phyloP scores from a whole-genome alignment of 2,329 filamentous ascomycete genomes.

The Phialemonium atrogriseum region DNA sequence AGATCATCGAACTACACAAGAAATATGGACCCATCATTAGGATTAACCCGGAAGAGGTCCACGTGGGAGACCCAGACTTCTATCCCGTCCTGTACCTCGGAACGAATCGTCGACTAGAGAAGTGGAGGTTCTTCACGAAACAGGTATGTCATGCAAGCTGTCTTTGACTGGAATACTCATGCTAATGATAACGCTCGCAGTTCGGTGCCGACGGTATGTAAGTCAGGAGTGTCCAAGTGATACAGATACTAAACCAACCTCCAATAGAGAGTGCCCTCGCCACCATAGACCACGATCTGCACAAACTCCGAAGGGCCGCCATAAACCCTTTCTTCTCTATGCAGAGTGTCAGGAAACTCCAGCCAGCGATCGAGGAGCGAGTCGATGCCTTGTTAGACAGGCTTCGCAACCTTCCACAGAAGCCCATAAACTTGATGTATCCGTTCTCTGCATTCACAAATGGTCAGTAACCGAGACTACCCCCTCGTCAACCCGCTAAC shows the following conservation, averaged over 20 bases:
- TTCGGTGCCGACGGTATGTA: conserved; percentile 8
- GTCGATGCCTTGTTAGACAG: conserved; percentile 12
- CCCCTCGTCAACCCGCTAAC: conserved; percentile 5
- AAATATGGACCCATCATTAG: conserved; percentile 26
- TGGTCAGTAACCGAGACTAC: neutral
- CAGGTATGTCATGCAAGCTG: too few species aligned
- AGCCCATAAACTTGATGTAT: conserved; percentile 7
- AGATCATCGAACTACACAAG: conserved; percentile 23
- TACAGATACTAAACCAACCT: too few species aligned
- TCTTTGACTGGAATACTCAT: too few species aligned
- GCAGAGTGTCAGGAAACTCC: conserved; percentile 9
- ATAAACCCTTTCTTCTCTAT: conserved; percentile 14
- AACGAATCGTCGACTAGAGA: conserved; percentile 8
- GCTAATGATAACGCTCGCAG: too few species aligned
- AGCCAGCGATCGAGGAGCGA: conserved; percentile 11
- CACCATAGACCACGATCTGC: conserved; percentile 11
- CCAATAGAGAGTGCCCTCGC: conserved; percentile 3
- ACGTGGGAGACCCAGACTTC: conserved; percentile 22
- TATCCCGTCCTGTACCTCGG: conserved; percentile 15
- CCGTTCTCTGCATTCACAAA: conserved; percentile 8
- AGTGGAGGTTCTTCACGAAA: conserved; percentile 8
- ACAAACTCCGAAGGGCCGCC: conserved; percentile 9
- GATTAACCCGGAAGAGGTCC: conserved; percentile 23
- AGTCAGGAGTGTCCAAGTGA: conserved; percentile 1
- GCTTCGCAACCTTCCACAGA: conserved; percentile 5